Percentiles rank a stretch among this genome's conserved stretches.
Conservation (phyloP, 2,329 filamentous ascomycete species). For the Incumbomyces lentus region DNA sequence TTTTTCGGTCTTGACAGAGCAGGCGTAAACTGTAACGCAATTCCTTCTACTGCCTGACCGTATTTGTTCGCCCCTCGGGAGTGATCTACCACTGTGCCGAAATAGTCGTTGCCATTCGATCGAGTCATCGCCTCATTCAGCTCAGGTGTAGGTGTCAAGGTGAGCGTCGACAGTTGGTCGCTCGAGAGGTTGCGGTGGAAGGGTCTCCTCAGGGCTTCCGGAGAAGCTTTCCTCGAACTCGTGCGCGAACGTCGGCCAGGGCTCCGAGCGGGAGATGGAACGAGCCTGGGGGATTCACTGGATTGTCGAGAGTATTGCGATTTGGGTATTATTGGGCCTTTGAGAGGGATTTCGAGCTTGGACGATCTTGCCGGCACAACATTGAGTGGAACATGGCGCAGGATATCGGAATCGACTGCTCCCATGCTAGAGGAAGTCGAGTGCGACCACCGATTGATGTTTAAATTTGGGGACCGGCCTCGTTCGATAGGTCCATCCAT, state of each 20-base stretch:
- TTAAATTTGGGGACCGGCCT: constrained; percentile 20
- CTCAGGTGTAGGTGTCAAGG: background rate
- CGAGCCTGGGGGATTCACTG: background rate
- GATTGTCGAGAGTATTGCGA: constrained; percentile 1
- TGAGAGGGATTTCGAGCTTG: background rate
- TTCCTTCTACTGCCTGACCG: constrained; percentile 3
- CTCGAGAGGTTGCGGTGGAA: background rate
- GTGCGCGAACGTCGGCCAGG: background rate
- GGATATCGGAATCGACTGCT: constrained; percentile 18
- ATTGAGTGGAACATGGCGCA: constrained; percentile 5
- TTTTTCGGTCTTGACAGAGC: background rate
- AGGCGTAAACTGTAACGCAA: constrained; percentile 2
- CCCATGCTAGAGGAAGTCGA: constrained; percentile 42
- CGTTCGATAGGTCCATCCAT: background rate
- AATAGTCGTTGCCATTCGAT: constrained; percentile 2
- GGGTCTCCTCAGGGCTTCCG: background rate
- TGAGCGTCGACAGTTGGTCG: background rate
- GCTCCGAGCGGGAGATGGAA: background rate
- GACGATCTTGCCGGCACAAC: background rate
- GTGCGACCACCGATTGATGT: constrained; percentile 49
- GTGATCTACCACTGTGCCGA: background rate
- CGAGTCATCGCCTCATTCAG: background rate
- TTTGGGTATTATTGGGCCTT: background rate
- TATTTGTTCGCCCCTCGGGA: constrained; percentile 3
- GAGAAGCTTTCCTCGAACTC: background rate